Evolutionary conservation across 2,329 filamentous ascomycete genomes (phyloP), one percentile per base, ranked within the genome.

Genomic region (Phaeosphaeria sp.): DNA sequence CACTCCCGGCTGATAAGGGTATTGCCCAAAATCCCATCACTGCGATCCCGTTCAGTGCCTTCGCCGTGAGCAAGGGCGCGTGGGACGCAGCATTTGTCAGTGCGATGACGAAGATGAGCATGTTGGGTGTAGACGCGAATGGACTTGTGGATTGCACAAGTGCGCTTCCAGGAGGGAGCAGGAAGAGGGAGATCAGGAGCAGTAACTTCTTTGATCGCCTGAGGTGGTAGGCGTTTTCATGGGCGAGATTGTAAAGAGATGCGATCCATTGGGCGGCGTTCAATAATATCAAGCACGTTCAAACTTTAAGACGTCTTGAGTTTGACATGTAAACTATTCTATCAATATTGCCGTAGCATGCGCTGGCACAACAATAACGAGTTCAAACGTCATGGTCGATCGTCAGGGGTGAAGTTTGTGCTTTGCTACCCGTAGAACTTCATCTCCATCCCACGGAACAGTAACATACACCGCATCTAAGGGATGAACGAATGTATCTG

Each of bases 71-170:
- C 52, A 69, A 75, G 60, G 58, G 50, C 0, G 59, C 59, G 10
- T 77, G 74, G 74, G 65, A 68, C 39, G 39, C 41, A 0, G 74
- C 74, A 7, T 77, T 76, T 48, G 72, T 77, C 17, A 60, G 47
- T 25, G 75, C 74, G 1, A 76, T 77, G 72, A 54, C 54, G 20
- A 77, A 73, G 65, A 72, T 77, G 74, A 68, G 71, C 39, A 69
- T 77, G 67, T 46, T 77, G 30, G 75, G 75, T 33, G 73, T 76
- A 11, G 42, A 62, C 7, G 44, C 27, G 1, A 44, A 41, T 17
- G 63, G 49, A 1, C 53, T 77, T 15, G 58, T 72, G 10, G 75
- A 77, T 54, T 77, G 75, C 56, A 74, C 75, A 0, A 56, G 54
- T 30, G 73, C 72, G 18, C 61, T 77, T 17, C 73, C 72, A 17